A percentile compares a stretch with the other conserved stretches of the same genome.
Evolutionary conservation across 2,329 filamentous ascomycete genomes (phyloP).

Genomic region (Cladosporium velox): DNA sequence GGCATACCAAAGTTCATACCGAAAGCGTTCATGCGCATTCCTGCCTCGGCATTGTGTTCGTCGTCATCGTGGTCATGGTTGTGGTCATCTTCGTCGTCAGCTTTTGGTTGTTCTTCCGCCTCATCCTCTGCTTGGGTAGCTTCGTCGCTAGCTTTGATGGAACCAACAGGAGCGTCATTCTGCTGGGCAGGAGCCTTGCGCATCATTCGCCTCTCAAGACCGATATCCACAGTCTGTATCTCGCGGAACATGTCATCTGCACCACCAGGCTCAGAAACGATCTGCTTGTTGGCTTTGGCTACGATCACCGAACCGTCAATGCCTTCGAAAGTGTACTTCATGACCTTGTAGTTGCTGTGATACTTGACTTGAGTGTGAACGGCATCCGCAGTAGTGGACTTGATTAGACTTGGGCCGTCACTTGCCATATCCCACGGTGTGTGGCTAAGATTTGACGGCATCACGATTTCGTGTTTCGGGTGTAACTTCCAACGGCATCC

Average conservation of each 20-base stretch:
- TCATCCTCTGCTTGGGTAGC: background rate
- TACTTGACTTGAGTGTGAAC: constrained; percentile 40
- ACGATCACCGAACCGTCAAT: constrained; percentile 52
- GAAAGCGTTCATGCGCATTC: constrained; percentile 38
- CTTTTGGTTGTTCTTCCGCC: background rate
- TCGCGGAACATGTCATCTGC: constrained; percentile 62
- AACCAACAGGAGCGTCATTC: background rate
- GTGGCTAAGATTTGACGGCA: constrained; percentile 26
- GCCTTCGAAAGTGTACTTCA: constrained; percentile 51
- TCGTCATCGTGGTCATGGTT: background rate
- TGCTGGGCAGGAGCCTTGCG: background rate
- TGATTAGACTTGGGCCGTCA: constrained; percentile 34
- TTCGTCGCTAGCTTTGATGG: background rate
- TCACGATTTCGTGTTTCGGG: constrained; percentile 31
- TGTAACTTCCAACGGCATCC: constrained; percentile 50
- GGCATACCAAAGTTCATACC: constrained; percentile 55
- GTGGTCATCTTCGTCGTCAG: background rate
- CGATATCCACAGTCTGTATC: constrained; percentile 45
- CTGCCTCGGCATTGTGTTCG: constrained; percentile 24
- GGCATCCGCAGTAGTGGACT: constrained; percentile 33
- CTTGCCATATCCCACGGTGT: constrained; percentile 33
- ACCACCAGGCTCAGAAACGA: constrained; percentile 56
- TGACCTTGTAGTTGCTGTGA: constrained; percentile 45
- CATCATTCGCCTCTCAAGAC: constrained; percentile 22
- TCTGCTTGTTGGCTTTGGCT: constrained; percentile 56